Evolutionary conservation across 345 rosid species (phyloP).

Genomic region (Melastoma malabathricum): DNA sequence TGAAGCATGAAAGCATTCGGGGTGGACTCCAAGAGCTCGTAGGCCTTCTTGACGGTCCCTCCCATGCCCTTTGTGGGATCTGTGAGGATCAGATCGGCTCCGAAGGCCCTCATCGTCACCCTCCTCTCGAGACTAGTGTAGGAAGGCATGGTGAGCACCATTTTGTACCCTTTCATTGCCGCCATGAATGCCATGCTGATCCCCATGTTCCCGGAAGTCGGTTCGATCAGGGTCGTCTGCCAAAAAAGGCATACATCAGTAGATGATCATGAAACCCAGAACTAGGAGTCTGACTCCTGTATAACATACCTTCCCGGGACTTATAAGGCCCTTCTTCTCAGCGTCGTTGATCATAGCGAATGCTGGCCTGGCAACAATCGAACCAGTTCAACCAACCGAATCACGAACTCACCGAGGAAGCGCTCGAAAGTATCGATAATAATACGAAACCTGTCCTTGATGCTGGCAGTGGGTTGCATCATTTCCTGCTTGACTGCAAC

Average conservation of each 20-base stretch:
- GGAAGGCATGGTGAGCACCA: conserved; percentile 92
- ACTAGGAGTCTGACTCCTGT: no score
- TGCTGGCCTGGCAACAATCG: conserved; percentile 46
- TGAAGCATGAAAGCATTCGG: conserved; percentile 76
- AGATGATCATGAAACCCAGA: no score
- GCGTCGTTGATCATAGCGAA: conserved; percentile 75
- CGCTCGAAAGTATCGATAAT: neutral
- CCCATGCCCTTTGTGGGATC: conserved; percentile 97
- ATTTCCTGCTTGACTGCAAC: conserved; percentile 87
- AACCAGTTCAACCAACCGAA: neutral
- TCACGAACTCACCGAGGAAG: neutral
- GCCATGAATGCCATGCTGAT: conserved; percentile 96
- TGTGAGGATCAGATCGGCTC: conserved; percentile 84
- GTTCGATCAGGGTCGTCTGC: conserved; percentile 85
- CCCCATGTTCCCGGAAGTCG: conserved; percentile 97
- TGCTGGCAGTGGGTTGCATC: conserved; percentile 83
- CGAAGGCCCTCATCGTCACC: conserved; percentile 88
- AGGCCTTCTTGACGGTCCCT: conserved; percentile 87
- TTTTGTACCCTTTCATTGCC: conserved; percentile 79
- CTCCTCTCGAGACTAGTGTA: conserved; percentile 96
- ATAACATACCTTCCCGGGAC: conserved; percentile 56
- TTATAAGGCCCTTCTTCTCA: conserved; percentile 57
- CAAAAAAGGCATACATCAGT: neutral
- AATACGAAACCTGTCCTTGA: conserved; percentile 70
- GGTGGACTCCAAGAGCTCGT: conserved; percentile 62